Conservation (phyloP, 78 protist genomes). For the Monocercomonoides exilis region DNA sequence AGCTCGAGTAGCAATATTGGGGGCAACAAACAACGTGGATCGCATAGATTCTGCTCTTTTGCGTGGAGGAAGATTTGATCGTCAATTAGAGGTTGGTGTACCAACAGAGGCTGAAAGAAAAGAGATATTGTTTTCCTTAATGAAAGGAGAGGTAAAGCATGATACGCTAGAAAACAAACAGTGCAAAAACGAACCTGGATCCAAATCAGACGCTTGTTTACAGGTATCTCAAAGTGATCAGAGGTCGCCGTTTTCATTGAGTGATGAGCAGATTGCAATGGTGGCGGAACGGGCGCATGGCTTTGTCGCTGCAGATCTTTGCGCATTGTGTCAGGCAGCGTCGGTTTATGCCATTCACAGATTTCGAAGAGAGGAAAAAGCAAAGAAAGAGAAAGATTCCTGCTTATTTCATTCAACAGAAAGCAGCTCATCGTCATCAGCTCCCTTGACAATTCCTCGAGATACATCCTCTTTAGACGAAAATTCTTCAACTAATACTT, state of each 20-base stretch:
- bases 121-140: not conserved
- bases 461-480: not conserved
- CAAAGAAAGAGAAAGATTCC: too few relatives aligned
- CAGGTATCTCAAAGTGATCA: too few relatives aligned
- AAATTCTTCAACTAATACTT: not conserved
- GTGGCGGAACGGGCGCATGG: constrained; percentile 12
- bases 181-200: not conserved
- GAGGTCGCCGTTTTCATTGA: not conserved
- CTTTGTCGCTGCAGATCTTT: constrained; percentile 13
- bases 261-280: not conserved
- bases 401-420: not conserved
- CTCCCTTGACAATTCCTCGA: not conserved
- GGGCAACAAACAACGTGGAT: constrained; percentile 1
- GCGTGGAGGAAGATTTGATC: constrained; percentile 11
- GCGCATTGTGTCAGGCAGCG: not conserved
- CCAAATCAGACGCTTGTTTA: not conserved
- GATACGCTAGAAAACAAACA: not conserved
- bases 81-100: constrained; percentile 5
- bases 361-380: too few relatives aligned
- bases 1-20: not conserved
- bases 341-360: too few relatives aligned
- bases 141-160: not conserved
- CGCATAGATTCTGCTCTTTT: constrained; percentile 4
- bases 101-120: not conserved
- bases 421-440: not conserved